Percentiles rank a stretch among this genome's conserved stretches.
These are phyloP conservation scores for Pleurotus cornucopiae DNA, from an alignment of 768 basidiomycete species.

Conservation along the genomic window DNA sequence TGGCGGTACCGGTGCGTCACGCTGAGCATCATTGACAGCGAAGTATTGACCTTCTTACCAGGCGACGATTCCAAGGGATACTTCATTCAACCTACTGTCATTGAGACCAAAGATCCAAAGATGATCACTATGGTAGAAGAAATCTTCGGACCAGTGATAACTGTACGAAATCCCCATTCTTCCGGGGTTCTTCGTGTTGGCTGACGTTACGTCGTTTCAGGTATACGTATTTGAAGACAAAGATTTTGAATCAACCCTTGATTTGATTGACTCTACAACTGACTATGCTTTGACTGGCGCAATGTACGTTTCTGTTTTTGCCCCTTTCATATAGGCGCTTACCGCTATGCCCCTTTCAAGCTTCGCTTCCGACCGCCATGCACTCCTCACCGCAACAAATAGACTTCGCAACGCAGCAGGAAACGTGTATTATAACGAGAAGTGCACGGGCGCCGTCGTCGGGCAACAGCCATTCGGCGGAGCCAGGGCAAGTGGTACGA, in stretches of 20 bases:
- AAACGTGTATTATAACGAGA: slow-evolving; percentile 97
- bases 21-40: background rate
- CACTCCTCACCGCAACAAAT: slow-evolving; percentile 75
- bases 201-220: slow-evolving; percentile 27
- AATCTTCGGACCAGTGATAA: slow-evolving; percentile 95
- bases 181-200: too few relatives aligned
- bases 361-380: slow-evolving; percentile 79
- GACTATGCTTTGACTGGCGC: slow-evolving; percentile 92
- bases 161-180: slow-evolving; percentile 39
- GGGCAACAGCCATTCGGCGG: slow-evolving; percentile 99
- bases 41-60: slow-evolving; percentile 17
- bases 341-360: slow-evolving; percentile 32
- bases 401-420: slow-evolving; percentile 88
- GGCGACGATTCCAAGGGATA: slow-evolving; percentile 90
- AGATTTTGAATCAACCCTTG: slow-evolving; percentile 81
- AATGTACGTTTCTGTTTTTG: slow-evolving; percentile 51
- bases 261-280: slow-evolving; percentile 83
- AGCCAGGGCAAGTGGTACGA: slow-evolving; percentile 88
- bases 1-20: slow-evolving; percentile 68
- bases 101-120: slow-evolving; percentile 86
- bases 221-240: slow-evolving; percentile 86
- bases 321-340: background rate
- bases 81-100: slow-evolving; percentile 92
- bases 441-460: slow-evolving; percentile 96
- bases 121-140: slow-evolving; percentile 90